phyloP scores from a whole-genome alignment of 2,329 filamentous ascomycete genomes.

The Fusarium foetens region DNA sequence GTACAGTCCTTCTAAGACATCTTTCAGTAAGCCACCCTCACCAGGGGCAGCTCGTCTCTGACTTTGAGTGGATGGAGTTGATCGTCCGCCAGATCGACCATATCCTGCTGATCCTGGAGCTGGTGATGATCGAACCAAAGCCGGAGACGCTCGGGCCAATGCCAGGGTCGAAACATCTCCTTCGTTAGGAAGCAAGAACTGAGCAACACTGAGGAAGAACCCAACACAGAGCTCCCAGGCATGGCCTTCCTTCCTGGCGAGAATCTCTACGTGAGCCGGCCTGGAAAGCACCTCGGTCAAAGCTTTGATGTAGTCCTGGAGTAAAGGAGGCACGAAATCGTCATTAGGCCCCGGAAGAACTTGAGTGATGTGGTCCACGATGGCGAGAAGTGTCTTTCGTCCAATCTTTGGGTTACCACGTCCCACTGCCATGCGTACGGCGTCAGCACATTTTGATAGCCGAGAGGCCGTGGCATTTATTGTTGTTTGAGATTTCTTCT shows the following conservation, averaged over 20 bases:
- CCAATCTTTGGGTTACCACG: slow-evolving; percentile 75
- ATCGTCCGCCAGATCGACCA: slow-evolving; percentile 44
- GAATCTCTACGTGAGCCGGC: slow-evolving; percentile 81
- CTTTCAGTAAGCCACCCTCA: slow-evolving; percentile 50
- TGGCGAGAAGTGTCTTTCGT: slow-evolving; percentile 78
- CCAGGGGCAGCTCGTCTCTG: slow-evolving; percentile 43
- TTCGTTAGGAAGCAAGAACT: slow-evolving; percentile 57
- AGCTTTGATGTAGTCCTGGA: slow-evolving; percentile 81
- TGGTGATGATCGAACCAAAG: slow-evolving; percentile 58
- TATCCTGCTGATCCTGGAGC: slow-evolving; percentile 50
- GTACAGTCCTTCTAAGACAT: slow-evolving; percentile 70
- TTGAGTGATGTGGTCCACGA: slow-evolving; percentile 85
- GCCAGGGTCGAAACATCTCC: slow-evolving; percentile 50
- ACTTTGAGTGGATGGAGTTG: slow-evolving; percentile 46
- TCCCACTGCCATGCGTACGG: slow-evolving; percentile 77
- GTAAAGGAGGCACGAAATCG: slow-evolving; percentile 73
- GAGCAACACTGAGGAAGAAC: slow-evolving; percentile 74
- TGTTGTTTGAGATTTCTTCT: slow-evolving; percentile 58
- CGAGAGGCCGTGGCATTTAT: slow-evolving; percentile 63
- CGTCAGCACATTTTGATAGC: slow-evolving; percentile 75
- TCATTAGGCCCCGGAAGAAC: slow-evolving; percentile 71
- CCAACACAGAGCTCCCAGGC: slow-evolving; percentile 76
- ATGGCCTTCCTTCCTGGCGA: slow-evolving; percentile 65
- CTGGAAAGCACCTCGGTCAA: slow-evolving; percentile 76
- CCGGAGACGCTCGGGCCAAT: slow-evolving; percentile 58